Evolutionary conservation across 2,329 filamentous ascomycete genomes (phyloP).

Genomic region (Fusarium veterinarium): DNA sequence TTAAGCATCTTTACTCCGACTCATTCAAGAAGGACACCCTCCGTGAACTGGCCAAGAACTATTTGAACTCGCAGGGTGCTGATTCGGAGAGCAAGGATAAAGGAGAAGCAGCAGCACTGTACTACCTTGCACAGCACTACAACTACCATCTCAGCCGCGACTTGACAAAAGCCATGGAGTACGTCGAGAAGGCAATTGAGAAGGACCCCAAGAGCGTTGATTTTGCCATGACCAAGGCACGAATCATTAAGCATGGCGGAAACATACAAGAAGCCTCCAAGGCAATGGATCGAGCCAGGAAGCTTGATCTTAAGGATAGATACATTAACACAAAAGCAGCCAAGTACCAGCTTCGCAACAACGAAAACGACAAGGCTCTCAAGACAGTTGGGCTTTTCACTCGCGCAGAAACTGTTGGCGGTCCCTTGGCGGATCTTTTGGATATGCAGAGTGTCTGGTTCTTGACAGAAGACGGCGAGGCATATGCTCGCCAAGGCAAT

Average conservation of each 20-base stretch:
- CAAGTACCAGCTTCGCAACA: constrained; percentile 94
- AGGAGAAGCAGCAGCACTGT: constrained; percentile 84
- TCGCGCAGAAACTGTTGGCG: constrained; percentile 86
- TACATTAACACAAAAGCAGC: constrained; percentile 99
- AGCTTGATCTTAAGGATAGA: constrained; percentile 88
- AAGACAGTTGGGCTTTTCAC: constrained; percentile 95
- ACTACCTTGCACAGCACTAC: constrained; percentile 97
- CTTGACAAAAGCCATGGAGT: constrained; percentile 81
- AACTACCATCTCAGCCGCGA: constrained; percentile 91
- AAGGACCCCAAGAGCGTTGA: constrained; percentile 85
- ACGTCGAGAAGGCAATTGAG: constrained; percentile 85
- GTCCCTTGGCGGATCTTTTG: constrained; percentile 88
- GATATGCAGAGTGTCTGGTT: constrained; percentile 99
- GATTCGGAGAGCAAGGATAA: constrained; percentile 61
- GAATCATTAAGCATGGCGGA: constrained; percentile 92
- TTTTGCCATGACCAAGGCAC: constrained; percentile 93
- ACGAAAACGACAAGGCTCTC: constrained; percentile 87
- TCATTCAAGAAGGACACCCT: constrained; percentile 81
- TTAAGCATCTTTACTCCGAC: constrained; percentile 92
- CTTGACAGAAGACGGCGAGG: constrained; percentile 92
- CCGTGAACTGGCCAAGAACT: constrained; percentile 80
- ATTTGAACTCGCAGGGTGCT: constrained; percentile 70
- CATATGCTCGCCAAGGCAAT: constrained; percentile 85
- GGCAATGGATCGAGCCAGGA: constrained; percentile 87
- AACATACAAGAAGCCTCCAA: constrained; percentile 83